Evolutionary conservation across 148 eudicot species (phyloP).

Genomic region (Spergularia marina): DNA sequence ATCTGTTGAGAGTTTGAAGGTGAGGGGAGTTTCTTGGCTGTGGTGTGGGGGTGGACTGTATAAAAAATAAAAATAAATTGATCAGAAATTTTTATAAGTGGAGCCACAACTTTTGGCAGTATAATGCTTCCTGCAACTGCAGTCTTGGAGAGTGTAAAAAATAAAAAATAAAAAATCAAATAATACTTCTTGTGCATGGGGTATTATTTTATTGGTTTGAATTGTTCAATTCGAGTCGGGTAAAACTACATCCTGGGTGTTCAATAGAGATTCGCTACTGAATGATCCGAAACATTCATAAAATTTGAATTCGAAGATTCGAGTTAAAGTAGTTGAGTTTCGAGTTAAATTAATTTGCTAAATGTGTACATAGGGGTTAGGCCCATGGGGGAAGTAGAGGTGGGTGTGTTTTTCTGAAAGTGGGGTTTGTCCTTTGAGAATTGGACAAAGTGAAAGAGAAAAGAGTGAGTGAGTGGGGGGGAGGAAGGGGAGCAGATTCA

Average conservation of each 20-base stretch:
- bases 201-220: too few species aligned
- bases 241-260: too few species aligned
- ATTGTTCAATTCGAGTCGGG: too few species aligned
- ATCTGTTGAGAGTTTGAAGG: neutral
- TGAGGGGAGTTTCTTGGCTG: neutral
- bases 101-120: slow-evolving; percentile 33
- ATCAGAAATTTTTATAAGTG: too few species aligned
- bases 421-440: slow-evolving; percentile 5
- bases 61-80: neutral
- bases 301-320: too few species aligned
- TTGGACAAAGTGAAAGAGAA: neutral
- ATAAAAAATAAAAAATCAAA: too few species aligned
- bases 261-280: too few species aligned
- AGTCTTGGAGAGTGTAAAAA: slow-evolving; percentile 28
- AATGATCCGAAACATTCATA: too few species aligned
- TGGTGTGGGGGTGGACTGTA: neutral
- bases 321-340: too few species aligned
- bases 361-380: neutral
- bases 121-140: slow-evolving; percentile 23
- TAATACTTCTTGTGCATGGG: too few species aligned
- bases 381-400: neutral
- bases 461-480: neutral
- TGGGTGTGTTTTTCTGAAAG: neutral
- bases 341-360: too few species aligned
- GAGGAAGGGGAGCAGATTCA: slow-evolving; percentile 8